A percentile compares a stretch with the other conserved stretches of the same genome.
Conservation (phyloP, 2,329 filamentous ascomycete species). For the Cytospora piceicola region DNA sequence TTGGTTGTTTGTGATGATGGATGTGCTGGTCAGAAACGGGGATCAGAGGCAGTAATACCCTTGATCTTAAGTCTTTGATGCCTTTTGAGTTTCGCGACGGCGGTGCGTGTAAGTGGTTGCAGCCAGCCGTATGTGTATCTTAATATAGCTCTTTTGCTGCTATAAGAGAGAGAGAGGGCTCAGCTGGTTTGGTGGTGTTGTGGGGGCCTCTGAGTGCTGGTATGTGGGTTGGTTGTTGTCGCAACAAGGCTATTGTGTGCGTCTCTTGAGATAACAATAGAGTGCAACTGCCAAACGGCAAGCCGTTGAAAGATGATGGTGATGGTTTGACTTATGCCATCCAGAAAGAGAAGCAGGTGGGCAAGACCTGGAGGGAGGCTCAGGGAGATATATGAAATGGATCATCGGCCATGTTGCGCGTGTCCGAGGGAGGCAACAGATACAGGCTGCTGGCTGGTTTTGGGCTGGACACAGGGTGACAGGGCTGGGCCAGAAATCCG, state of each 20-base stretch:
- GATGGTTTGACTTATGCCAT: slow-evolving; percentile 16
- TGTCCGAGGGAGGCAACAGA: slow-evolving; percentile 26
- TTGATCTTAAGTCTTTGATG: neutral
- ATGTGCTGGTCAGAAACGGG: slow-evolving; percentile 18
- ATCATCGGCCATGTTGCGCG: slow-evolving; percentile 27
- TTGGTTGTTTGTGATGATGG: neutral
- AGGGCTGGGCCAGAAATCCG: slow-evolving; percentile 7
- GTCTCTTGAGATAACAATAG: neutral
- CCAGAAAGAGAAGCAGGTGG: slow-evolving; percentile 7
- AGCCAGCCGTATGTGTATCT: slow-evolving; percentile 16
- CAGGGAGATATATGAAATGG: slow-evolving; percentile 31
- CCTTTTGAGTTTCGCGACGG: slow-evolving; percentile 3
- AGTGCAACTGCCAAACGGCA: neutral
- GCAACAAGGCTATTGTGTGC: slow-evolving; percentile 6
- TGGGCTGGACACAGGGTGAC: neutral
- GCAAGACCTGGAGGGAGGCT: slow-evolving; percentile 26
- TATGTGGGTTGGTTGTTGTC: neutral
- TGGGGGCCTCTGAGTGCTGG: neutral
- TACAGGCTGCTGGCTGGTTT: neutral
- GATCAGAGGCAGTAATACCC: slow-evolving; percentile 3
- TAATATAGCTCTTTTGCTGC: slow-evolving; percentile 9
- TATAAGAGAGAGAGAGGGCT: slow-evolving; percentile 3
- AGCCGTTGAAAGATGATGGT: slow-evolving; percentile 1
- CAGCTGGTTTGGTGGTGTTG: slow-evolving; percentile 4
- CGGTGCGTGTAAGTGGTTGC: slow-evolving; percentile 23